Base-by-base conservation (phyloP, 2,329 filamentous ascomycete genomes). In the Hymenoscyphus infarciens region DNA sequence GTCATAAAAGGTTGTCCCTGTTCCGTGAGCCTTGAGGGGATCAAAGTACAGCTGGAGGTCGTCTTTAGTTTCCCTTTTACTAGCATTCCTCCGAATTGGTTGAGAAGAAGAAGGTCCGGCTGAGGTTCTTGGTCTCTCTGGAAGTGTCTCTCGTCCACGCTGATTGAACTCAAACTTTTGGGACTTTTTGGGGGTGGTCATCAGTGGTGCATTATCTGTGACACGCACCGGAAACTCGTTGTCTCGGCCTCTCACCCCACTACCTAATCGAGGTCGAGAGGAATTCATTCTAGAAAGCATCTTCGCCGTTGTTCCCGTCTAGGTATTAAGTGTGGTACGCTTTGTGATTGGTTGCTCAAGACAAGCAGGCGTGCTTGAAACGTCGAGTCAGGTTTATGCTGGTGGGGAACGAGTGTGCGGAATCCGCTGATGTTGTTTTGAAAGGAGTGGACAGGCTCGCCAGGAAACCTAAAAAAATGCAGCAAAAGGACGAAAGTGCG, bases 401-500 rank as follows among this genome's bases (percentile, higher is more conserved):
- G 57, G 63, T 64, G 63, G 63, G 45, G 19, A 22, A 52, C 19
- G 45, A 25, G 22, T 25, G 45, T 25, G 45, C 19, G 45, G 22
- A 22, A 52, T 52, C 19, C 13, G 19, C 19, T 52, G 45, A 52
- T 52, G 19, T 52, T 52, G n/a, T 61, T 60, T 60, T 53, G 54
- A 63, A 72, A 73, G 63, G 71, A 73, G 61, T 68, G 68, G 68
- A 72, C 70, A 69, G 71, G 71, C 61, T 72, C 71, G 61, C 71
- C 70, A 68, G 71, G 71, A 71, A 66, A 68, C 71, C 71, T 68
- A 63, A 56, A 62, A 61, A 25, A 61, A 57, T n/a, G 39, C 35
- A 38, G 38, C 38, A 49, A 56, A 45, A 54, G 33, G 66, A 55
- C 52, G 54, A 66, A 64, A 68, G 62, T 61, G 67, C 62, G 66